Conservation (phyloP, 108 stramenopile genomes). For the Aurantiochytrium sp. region DNA sequence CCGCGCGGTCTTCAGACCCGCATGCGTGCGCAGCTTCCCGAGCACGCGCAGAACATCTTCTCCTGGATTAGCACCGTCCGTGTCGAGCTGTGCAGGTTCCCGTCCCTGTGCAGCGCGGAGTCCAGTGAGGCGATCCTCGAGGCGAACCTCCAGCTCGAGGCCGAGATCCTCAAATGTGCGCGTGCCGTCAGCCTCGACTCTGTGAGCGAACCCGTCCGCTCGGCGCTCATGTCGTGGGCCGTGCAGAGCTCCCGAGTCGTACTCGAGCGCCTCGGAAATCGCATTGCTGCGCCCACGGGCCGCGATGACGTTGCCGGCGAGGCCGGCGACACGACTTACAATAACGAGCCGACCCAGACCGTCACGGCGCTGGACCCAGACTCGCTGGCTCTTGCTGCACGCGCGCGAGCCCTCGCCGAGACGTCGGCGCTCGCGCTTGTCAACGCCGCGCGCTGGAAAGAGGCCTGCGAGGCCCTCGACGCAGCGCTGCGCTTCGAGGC, state of each 20-base stretch:
- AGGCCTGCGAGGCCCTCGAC: background rate
- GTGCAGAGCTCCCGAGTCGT: background rate
- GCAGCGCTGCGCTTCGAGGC: background rate
- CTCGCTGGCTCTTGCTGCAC: background rate
- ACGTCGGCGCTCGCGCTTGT: background rate
- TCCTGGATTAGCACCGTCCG: background rate
- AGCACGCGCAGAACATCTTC: background rate
- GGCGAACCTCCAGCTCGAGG: background rate
- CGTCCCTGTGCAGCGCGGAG: background rate
- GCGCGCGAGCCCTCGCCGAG: background rate
- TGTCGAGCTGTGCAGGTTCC: background rate
- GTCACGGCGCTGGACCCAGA: too few species aligned
- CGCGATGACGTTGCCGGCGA: too few species aligned
- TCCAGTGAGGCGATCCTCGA: background rate
- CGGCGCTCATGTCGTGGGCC: background rate
- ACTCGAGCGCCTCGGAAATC: background rate
- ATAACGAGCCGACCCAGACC: too few species aligned
- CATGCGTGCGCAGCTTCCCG: background rate
- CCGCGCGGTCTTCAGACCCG: background rate
- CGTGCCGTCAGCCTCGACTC: background rate
- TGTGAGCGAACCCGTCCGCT: background rate
- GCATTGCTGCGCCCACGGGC: too few species aligned
- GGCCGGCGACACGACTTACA: too few species aligned
- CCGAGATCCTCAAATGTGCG: background rate
- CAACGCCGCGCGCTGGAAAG: background rate